phyloP scores from a whole-genome alignment of 306 rosid species.

The Rosa multiflora region DNA sequence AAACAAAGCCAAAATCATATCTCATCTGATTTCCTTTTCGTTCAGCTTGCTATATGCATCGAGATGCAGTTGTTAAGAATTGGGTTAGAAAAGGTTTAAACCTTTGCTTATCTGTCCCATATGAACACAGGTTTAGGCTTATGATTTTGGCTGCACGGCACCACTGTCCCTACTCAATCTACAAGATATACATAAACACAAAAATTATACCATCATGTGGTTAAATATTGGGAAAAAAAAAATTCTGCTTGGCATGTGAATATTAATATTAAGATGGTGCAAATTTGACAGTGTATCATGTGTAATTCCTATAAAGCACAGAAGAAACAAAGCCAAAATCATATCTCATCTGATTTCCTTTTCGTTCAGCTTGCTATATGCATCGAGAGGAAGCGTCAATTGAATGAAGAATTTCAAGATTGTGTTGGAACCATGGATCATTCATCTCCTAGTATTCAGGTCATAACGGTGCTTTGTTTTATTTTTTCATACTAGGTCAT shows the following conservation, averaged over 20 bases:
- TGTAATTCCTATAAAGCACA: conserved; percentile 7
- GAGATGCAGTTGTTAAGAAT: conserved; percentile 30
- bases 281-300: background rate
- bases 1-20: conserved; percentile 23
- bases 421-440: conserved; percentile 78
- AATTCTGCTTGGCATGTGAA: conserved; percentile 6
- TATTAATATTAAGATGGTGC: background rate
- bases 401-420: conserved; percentile 82
- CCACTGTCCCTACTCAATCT: background rate
- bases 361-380: conserved; percentile 83
- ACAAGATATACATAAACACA: background rate
- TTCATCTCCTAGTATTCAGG: conserved; percentile 58
- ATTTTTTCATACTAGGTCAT: background rate
- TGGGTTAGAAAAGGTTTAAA: background rate
- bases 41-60: conserved; percentile 91
- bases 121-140: background rate
- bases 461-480: conserved; percentile 30
- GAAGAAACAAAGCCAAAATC: conserved; percentile 18
- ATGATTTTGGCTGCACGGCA: background rate
- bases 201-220: background rate
- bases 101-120: background rate
- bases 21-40: conserved; percentile 25
- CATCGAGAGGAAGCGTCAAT: conserved; percentile 68
- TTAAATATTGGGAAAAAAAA: background rate
- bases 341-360: conserved; percentile 26